Evolutionary conservation across 768 basidiomycete genomes (phyloP).

Genomic region (Daedaleopsis sinensis): DNA sequence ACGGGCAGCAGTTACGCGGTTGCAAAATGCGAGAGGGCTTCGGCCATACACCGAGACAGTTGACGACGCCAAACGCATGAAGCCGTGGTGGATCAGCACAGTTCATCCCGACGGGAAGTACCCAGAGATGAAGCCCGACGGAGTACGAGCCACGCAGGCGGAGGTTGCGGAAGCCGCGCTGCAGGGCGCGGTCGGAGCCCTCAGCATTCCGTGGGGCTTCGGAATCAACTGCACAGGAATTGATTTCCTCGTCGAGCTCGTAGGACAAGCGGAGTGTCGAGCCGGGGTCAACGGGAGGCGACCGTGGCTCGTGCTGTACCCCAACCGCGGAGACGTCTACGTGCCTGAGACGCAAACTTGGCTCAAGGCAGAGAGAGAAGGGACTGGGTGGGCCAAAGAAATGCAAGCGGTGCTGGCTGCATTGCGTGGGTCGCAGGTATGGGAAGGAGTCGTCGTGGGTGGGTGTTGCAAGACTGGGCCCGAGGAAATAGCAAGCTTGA

Average conservation of each 20-base stretch:
- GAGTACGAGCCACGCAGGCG: constrained; percentile 31
- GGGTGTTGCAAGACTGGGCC: constrained; percentile 72
- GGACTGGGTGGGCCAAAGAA: constrained; percentile 40
- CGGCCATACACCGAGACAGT: neutral
- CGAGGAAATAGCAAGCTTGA: constrained; percentile 44
- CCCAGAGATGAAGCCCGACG: constrained; percentile 42
- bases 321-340: constrained; percentile 67
- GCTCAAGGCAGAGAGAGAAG: constrained; percentile 14
- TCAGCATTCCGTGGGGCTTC: constrained; percentile 49
- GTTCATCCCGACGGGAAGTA: constrained; percentile 58
- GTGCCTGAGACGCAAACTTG: constrained; percentile 50
- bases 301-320: constrained; percentile 70
- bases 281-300: constrained; percentile 17
- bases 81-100: constrained; percentile 78
- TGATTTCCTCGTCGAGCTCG: constrained; percentile 22
- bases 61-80: constrained; percentile 31
- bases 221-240: constrained; percentile 77
- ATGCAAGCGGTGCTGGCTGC: constrained; percentile 31
- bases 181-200: constrained; percentile 17
- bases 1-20: constrained; percentile 53
- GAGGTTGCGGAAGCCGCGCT: constrained; percentile 50
- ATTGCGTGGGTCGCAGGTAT: constrained; percentile 29
- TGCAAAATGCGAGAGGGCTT: constrained; percentile 28
- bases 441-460: constrained; percentile 61
- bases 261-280: constrained; percentile 10